Conservation (phyloP, 1,284 basidiomycete species). For the Sporisorium graminicola region DNA sequence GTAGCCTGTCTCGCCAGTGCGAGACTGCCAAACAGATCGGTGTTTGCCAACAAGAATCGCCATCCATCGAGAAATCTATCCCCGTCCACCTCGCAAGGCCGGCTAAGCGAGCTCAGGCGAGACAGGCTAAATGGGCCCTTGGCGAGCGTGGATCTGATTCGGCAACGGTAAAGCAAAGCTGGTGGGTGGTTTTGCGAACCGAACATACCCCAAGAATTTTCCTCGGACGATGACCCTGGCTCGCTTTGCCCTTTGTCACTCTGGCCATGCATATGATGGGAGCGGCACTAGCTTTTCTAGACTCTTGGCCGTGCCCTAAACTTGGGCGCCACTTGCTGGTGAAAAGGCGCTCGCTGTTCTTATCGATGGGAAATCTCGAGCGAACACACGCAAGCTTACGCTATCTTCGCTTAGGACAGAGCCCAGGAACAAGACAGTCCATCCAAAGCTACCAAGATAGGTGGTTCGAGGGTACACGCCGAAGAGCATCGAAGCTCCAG, state of each 20-base stretch:
- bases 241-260: no score
- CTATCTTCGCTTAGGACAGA: no score
- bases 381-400: no score
- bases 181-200: not conserved
- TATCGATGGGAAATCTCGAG: no score
- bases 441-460: no score
- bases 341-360: not conserved
- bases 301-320: no score
- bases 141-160: not conserved
- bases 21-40: constrained; percentile 6
- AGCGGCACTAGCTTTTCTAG: not conserved
- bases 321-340: not conserved
- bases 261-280: no score
- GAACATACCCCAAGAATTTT: not conserved
- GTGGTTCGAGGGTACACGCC: no score
- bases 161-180: not conserved
- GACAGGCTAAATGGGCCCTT: not conserved
- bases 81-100: not conserved
- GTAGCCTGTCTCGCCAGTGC: not conserved
- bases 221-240: not conserved
- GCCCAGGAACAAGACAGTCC: no score
- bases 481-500: no score
- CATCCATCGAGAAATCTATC: not conserved
- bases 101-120: not conserved
- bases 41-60: not conserved